Evolutionary conservation across 2,329 filamentous ascomycete species (phyloP).

Genomic region (Microsporum ferrugineum): DNA sequence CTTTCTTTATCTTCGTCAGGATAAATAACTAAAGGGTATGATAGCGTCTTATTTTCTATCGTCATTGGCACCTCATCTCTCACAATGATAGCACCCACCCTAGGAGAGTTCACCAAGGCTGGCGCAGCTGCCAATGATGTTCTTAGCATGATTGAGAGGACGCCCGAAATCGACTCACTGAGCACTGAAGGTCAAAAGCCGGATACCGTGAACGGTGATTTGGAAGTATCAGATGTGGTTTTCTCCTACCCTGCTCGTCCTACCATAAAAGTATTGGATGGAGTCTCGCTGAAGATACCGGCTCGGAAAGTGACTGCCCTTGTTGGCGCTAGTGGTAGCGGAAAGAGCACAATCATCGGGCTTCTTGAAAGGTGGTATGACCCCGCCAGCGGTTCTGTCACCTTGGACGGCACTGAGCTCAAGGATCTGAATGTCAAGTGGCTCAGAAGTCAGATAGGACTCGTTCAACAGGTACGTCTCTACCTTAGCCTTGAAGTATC

Average conservation of each 20-base stretch:
- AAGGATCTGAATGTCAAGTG: slow-evolving; percentile 38
- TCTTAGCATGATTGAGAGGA: slow-evolving; percentile 32
- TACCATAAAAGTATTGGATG: slow-evolving; percentile 32
- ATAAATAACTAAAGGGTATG: slow-evolving; percentile 3
- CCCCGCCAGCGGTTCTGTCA: slow-evolving; percentile 39
- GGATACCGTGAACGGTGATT: slow-evolving; percentile 19
- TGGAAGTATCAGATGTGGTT: slow-evolving; percentile 34
- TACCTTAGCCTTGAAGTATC: not conserved
- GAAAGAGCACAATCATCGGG: slow-evolving; percentile 47
- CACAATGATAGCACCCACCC: slow-evolving; percentile 30
- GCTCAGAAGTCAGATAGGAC: slow-evolving; percentile 36
- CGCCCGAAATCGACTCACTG: slow-evolving; percentile 31
- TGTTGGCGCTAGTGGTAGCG: slow-evolving; percentile 48
- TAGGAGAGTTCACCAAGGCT: slow-evolving; percentile 34
- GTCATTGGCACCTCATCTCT: slow-evolving; percentile 31
- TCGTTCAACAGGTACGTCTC: slow-evolving; percentile 33
- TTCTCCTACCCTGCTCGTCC: slow-evolving; percentile 40
- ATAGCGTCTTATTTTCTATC: slow-evolving; percentile 21
- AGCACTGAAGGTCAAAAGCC: slow-evolving; percentile 18
- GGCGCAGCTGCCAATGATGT: slow-evolving; percentile 30
- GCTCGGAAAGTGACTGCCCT: slow-evolving; percentile 45
- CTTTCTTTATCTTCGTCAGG: not conserved
- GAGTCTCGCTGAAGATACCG: slow-evolving; percentile 35
- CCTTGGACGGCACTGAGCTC: slow-evolving; percentile 40
- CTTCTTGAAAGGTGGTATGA: slow-evolving; percentile 49